Percentiles rank a stretch among this genome's conserved stretches.
These are phyloP conservation scores for Prosopis cineraria DNA, from an alignment of 306 rosid genomes.

Conservation along the genomic window DNA sequence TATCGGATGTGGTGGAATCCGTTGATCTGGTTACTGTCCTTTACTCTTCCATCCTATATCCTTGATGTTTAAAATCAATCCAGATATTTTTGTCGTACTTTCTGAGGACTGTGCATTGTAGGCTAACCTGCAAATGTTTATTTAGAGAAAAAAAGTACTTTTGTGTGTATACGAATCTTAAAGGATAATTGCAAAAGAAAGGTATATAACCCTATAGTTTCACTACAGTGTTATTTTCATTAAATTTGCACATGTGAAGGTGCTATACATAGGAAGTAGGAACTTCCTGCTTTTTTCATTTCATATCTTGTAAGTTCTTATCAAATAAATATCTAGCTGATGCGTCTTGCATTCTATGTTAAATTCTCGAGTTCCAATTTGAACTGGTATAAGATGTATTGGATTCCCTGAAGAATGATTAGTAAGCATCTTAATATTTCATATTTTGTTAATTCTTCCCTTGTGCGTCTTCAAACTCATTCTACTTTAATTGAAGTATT, in stretches of 20 bases:
- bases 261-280: neutral
- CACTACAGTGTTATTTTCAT: neutral
- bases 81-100: neutral
- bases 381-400: neutral
- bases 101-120: neutral
- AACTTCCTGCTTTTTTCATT: neutral
- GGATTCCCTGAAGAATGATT: neutral
- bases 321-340: neutral
- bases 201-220: neutral
- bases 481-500: neutral
- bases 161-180: neutral
- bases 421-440: neutral
- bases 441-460: neutral
- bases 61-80: neutral
- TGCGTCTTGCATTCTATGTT: neutral
- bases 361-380: neutral
- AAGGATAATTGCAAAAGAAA: neutral
- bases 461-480: constrained; percentile 1
- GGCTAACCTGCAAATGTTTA: neutral
- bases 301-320: neutral
- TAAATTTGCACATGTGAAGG: neutral
- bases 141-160: neutral
- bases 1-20: neutral
- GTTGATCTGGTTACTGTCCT: neutral
- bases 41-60: neutral